Base-by-base conservation (phyloP, 805 yeast genomes). In the Tetrapisispora fleetii region DNA sequence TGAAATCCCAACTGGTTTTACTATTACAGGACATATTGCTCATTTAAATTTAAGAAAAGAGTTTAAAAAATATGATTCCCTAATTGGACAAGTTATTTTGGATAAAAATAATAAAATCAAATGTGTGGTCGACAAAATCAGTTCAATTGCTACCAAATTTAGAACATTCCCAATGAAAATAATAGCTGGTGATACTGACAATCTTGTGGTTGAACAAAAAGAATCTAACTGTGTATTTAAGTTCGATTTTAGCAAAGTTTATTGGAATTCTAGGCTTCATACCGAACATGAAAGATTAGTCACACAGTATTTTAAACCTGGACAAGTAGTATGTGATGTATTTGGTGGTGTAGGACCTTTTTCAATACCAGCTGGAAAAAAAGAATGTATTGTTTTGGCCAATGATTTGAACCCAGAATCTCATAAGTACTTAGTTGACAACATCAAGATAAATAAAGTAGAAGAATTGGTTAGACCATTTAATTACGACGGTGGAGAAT, bases 281-380 rank as follows among this genome's bases (percentile, higher is more conserved):
- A 86, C 96, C 0, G 99, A 93, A 59, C 99, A 93, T 65, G 91
- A 81, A 43, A 72, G 98, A 50, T 68, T 93, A 40, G 83, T 93
- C 3, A 62, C 68, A 1, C 60, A 67, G 37, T 72, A 71, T 50
- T 83, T 85, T 57, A 57, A 76, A 39, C 72, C 77, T 4, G 83
- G 84, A 10, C 84, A 83, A 50, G 85, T 88, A 7, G 85, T 95
- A 0, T 87, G 88, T 58, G 99, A 93, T 69, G 97, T 89, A 0
- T 86, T 95, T 79, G 98, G 96, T 0, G 99, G 99, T 43, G 98
- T 93, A 1, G 99, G 99, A 0, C 99, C 99, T 4, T 93, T 95
- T 70, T 91, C 95, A 1, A 79, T 93, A 1, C 99, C 99, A 0
- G 95, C 97, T 0, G 98, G 90, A 14, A 88, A 84, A 64, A 86